These are phyloP conservation scores for Colletotrichum coccodes DNA, from an alignment of 2,329 filamentous ascomycete species.

Conservation along the genomic window DNA sequence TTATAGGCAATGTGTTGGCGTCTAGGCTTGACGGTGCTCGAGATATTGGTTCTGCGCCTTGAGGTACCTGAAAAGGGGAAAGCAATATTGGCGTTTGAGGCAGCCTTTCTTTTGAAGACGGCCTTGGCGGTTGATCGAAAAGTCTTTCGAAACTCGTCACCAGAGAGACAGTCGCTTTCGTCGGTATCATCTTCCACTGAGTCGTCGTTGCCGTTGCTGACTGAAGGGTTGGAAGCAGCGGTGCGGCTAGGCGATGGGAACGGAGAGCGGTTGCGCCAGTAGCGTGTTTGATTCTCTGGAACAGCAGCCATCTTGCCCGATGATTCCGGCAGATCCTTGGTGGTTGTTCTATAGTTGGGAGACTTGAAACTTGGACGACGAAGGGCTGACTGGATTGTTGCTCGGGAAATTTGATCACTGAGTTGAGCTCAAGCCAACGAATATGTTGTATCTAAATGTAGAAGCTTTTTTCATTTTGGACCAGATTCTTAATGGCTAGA, in stretches of 20 bases:
- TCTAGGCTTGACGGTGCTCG: no score
- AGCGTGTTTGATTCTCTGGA: neutral
- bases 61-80: no score
- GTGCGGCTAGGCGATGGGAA: neutral
- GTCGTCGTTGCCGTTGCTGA: neutral
- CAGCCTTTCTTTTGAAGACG: no score
- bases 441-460: neutral
- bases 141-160: no score
- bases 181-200: neutral
- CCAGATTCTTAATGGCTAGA: no score
- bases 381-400: neutral
- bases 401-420: neutral
- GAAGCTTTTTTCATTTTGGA: no score
- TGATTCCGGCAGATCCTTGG: neutral
- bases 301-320: neutral
- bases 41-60: no score
- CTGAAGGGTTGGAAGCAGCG: neutral
- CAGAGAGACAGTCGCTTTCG: no score
- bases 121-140: no score
- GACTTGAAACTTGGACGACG: neutral
- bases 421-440: neutral
- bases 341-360: neutral
- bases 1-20: neutral
- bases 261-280: constrained; percentile 9
- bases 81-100: no score